These are phyloP conservation scores for Acanthamoeba rhysodes DNA, from an alignment of 208 protist species.

Conservation along the genomic window DNA sequence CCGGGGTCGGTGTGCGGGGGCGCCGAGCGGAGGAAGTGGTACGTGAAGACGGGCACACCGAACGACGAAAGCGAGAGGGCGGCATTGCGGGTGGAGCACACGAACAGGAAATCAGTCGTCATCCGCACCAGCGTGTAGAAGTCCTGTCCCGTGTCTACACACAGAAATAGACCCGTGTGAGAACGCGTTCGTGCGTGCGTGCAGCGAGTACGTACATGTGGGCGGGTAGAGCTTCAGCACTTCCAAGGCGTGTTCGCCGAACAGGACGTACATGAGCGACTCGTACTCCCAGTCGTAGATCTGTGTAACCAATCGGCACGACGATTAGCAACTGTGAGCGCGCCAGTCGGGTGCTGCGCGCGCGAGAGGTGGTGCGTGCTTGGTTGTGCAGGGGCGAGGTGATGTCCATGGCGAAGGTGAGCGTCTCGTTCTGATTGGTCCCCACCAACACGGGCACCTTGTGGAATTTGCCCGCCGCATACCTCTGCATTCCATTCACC, in stretches of 20 bases:
- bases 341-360: too few species aligned
- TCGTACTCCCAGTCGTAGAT: constrained; percentile 24
- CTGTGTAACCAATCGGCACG: background rate
- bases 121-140: constrained; percentile 36
- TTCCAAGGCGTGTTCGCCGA: background rate
- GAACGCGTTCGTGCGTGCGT: background rate
- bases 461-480: constrained; percentile 3
- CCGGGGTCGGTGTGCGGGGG: background rate
- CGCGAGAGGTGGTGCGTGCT: background rate
- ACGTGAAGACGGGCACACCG: background rate
- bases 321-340: too few species aligned
- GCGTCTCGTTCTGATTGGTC: constrained; percentile 46
- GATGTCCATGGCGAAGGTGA: constrained; percentile 46
- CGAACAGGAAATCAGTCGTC: constrained; percentile 59
- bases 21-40: constrained; percentile 13
- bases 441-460: constrained; percentile 32
- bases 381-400: constrained; percentile 22
- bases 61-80: background rate
- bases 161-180: background rate
- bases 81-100: constrained; percentile 42
- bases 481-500: background rate
- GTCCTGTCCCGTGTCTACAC: background rate
- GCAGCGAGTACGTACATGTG: background rate
- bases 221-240: constrained; percentile 38
- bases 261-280: constrained; percentile 31